These are phyloP conservation scores for Cryptosporidium meleagridis DNA, from an alignment of 169 alveolate genomes.

Conservation along the genomic window DNA sequence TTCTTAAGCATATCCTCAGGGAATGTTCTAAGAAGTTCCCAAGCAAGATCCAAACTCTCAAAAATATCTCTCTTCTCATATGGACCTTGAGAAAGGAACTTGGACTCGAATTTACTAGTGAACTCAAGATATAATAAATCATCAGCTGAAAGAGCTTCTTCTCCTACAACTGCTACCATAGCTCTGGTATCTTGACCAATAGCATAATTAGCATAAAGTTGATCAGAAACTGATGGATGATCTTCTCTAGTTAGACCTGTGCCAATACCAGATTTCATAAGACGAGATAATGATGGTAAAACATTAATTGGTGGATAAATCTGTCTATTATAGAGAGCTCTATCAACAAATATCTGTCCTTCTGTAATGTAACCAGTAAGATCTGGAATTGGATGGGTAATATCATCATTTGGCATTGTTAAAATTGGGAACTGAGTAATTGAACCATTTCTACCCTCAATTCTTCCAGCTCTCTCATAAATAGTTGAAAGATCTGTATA, in stretches of 20 bases:
- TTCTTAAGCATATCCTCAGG: constrained; percentile 99
- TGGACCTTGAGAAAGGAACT: constrained; percentile 96
- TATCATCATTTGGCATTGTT: constrained; percentile 99
- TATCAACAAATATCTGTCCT: constrained; percentile 99
- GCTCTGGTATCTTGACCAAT: constrained; percentile 99
- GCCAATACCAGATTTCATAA: constrained; percentile 99
- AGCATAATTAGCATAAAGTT: constrained; percentile 99
- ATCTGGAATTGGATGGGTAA: constrained; percentile 99
- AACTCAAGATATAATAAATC: constrained; percentile 97
- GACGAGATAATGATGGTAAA: constrained; percentile 97
- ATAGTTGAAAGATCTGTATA: constrained; percentile 98
- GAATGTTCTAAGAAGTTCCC: constrained; percentile 98
- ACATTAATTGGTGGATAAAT: constrained; percentile 95
- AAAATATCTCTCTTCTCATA: constrained; percentile 97
- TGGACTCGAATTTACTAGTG: constrained; percentile 97
- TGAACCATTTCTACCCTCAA: constrained; percentile 96
- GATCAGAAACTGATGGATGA: constrained; percentile 99
- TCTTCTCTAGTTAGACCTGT: constrained; percentile 99
- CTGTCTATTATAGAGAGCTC: constrained; percentile 96
- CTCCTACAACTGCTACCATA: constrained; percentile 99
- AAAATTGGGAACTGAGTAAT: constrained; percentile 99
- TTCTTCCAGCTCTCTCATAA: constrained; percentile 99
- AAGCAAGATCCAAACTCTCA: constrained; percentile 97
- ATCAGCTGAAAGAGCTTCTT: constrained; percentile 98
- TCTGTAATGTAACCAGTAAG: constrained; percentile 99